Evolutionary conservation across 257 asterid genomes (phyloP).

Genomic region (Capsicum chinense): DNA sequence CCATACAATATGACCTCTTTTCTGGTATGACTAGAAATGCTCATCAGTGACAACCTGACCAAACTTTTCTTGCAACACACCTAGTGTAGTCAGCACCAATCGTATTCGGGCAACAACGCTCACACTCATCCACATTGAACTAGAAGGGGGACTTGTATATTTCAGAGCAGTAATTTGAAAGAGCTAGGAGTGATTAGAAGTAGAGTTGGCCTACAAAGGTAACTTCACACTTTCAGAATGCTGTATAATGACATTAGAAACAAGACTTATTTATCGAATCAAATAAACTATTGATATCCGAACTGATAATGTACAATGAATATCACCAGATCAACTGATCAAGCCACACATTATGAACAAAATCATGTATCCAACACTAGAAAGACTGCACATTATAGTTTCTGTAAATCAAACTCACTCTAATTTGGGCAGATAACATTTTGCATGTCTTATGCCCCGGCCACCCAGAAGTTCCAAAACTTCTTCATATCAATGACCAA

Average conservation of each 20-base stretch:
- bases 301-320: constrained; percentile 4
- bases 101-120: background rate
- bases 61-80: background rate
- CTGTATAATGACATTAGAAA: background rate
- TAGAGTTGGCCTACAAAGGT: background rate
- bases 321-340: background rate
- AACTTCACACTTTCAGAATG: background rate
- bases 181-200: background rate
- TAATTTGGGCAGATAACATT: constrained; percentile 24
- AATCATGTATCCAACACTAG: constrained; percentile 4
- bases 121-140: background rate
- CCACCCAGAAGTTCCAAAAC: constrained; percentile 26
- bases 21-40: background rate
- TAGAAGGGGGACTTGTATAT: background rate
- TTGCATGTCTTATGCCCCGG: constrained; percentile 18
- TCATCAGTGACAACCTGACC: background rate
- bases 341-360: constrained; percentile 14
- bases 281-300: background rate
- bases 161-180: background rate
- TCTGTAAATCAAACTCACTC: constrained; percentile 22
- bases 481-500: background rate
- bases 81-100: background rate
- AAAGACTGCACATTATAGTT: constrained; percentile 18
- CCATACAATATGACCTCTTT: background rate
- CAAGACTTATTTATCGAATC: background rate